Evolutionary conservation across 805 yeast genomes (phyloP), one percentile per base, ranked within the genome.

Genomic region (Hagleromyces aurorensis): DNA sequence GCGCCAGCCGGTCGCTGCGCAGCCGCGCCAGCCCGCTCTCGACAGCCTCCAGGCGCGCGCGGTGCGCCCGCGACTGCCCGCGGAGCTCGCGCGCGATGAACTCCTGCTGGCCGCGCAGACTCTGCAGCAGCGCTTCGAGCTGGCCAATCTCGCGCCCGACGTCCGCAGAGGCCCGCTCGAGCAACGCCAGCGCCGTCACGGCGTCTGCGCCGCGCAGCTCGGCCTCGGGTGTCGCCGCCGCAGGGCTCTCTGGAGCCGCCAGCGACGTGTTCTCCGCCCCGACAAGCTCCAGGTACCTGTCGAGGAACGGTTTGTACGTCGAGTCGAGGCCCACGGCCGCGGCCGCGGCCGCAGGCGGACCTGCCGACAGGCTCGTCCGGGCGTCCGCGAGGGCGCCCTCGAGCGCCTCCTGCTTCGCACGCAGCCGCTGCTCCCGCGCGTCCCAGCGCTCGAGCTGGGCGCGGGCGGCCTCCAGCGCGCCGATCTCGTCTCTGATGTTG

Each of bases 221-320:
- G n/a, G n/a, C n/a, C n/a, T n/a, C n/a, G n/a, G n/a, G n/a, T n/a
- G n/a, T n/a, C n/a, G n/a, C n/a, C n/a, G 15, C 20, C 48, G 27
- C 17, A 40, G n/a, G n/a, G n/a, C n/a, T 8, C 23, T 20, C 12
- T 19, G 30, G 23, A 5, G 21, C 32, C 10, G 36, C 39, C 23
- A 49, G 29, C 2, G 50, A 30, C 3, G 55, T 48, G 24, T 48
- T 43, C 2, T 28, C 22, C 4, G 42, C 38, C 1, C 56, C 56
- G 5, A 50, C 45, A 13, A 44, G 16, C 19, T 44, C 49, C 23
- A 52, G 42, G 30, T 53, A 53, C 12, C 32, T 29, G 26, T 50
- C 37, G 37, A 53, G 23, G 4, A 23, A 9, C 2, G 30, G 16
- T 14, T 50, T 44, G 34, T 53, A 47, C 10, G 36, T 29, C 3